Evolutionary conservation across 2,329 filamentous ascomycete genomes (phyloP).

Genomic region (Coniochaeta ligniaria): DNA sequence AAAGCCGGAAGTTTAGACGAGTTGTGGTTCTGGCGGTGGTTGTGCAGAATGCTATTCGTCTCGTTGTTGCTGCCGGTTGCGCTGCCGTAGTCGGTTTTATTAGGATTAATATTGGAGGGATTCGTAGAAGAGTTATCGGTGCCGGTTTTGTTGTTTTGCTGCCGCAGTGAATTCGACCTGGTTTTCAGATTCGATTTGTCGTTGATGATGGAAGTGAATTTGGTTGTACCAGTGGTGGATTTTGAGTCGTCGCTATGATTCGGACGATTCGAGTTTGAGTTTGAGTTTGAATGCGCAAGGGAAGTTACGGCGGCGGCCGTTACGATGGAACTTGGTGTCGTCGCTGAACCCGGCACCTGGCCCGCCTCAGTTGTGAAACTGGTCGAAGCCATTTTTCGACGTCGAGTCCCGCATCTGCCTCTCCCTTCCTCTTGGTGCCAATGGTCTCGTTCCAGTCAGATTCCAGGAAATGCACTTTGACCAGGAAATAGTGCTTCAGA

Average conservation of each 20-base stretch:
- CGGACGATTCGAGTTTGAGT: not conserved
- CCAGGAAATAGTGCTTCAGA: not conserved
- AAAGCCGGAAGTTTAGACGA: slow-evolving; percentile 49
- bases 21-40: slow-evolving; percentile 45
- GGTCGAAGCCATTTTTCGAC: slow-evolving; percentile 13
- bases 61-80: slow-evolving; percentile 6
- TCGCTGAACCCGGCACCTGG: slow-evolving; percentile 7
- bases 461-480: not conserved
- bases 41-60: slow-evolving; percentile 22
- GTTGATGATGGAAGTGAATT: not conserved
- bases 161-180: not conserved
- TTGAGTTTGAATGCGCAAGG: not conserved
- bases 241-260: not conserved
- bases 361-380: slow-evolving; percentile 12
- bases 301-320: not conserved
- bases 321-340: slow-evolving; percentile 6
- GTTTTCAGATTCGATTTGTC: not conserved
- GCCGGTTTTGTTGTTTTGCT: not conserved
- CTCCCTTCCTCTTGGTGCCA: not conserved
- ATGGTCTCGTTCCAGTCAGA: not conserved
- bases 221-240: not conserved
- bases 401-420: slow-evolving; percentile 2
- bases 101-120: slow-evolving; percentile 4
- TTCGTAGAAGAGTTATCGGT: not conserved
- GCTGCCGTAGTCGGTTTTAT: slow-evolving; percentile 3